Evolutionary conservation across 768 basidiomycete species (phyloP).

Genomic region (Tylopilus felleus): DNA sequence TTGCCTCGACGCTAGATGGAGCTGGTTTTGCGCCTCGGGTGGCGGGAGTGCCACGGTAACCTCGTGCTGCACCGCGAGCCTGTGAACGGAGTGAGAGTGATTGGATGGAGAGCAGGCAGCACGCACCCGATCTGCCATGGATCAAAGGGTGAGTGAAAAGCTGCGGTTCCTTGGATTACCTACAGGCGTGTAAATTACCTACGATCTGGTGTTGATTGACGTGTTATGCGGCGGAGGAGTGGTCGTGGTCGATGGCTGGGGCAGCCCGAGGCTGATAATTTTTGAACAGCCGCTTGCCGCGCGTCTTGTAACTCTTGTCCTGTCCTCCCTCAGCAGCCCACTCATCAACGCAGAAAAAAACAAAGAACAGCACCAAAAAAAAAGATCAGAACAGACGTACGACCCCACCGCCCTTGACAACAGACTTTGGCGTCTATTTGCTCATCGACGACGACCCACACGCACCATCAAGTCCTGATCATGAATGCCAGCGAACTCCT

Average conservation of each 20-base stretch:
- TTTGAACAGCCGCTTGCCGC: conserved; percentile 38
- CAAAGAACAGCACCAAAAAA: conserved; percentile 1
- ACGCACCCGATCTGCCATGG: conserved; percentile 34
- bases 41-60: conserved; percentile 41
- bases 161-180: conserved; percentile 15
- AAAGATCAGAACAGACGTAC: conserved; percentile 13
- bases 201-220: conserved; percentile 15
- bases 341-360: conserved; percentile 1
- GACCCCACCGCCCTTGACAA: conserved; percentile 10
- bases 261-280: no score
- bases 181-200: conserved; percentile 17
- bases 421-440: conserved; percentile 11
- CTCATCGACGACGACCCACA: conserved; percentile 24
- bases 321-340: conserved; percentile 29
- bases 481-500: conserved; percentile 94
- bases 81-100: conserved; percentile 33
- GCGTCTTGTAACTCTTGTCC: conserved; percentile 23
- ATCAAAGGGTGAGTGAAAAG: not conserved
- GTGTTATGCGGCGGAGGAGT: conserved; percentile 15
- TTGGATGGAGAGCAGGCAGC: not conserved
- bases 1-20: conserved; percentile 19
- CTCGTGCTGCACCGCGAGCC: conserved; percentile 58
- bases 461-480: conserved; percentile 32
- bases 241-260: no score
- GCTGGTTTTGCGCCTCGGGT: conserved; percentile 19